A percentile compares a stretch with the other conserved stretches of the same genome.
These are phyloP conservation scores for Rhizophagus clarus DNA, from an alignment of 192 early-diverging fungal species.

Conservation along the genomic window DNA sequence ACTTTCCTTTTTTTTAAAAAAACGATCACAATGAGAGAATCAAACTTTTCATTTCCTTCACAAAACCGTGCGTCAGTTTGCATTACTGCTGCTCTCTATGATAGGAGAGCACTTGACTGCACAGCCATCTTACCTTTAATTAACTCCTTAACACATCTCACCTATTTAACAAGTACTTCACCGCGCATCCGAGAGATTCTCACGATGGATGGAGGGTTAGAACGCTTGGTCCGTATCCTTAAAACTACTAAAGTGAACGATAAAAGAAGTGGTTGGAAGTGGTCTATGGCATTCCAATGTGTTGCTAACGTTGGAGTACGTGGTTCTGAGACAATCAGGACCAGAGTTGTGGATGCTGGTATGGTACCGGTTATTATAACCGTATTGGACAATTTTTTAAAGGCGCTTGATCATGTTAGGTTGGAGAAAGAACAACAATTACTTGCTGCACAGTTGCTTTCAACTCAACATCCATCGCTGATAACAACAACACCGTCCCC, in stretches of 20 bases:
- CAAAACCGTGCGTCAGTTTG: slow-evolving; percentile 79
- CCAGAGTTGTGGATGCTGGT: slow-evolving; percentile 83
- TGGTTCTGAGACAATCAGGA: slow-evolving; percentile 76
- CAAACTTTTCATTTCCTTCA: slow-evolving; percentile 77
- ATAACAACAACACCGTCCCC: slow-evolving; percentile 28
- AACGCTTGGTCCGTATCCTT: slow-evolving; percentile 83
- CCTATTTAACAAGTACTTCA: slow-evolving; percentile 81
- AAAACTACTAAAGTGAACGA: slow-evolving; percentile 68
- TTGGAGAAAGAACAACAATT: slow-evolving; percentile 53
- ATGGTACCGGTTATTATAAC: slow-evolving; percentile 82
- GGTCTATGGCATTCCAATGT: slow-evolving; percentile 82
- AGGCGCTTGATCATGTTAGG: slow-evolving; percentile 54
- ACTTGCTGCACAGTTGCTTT: slow-evolving; percentile 32
- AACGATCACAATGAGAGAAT: slow-evolving; percentile 67
- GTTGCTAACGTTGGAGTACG: slow-evolving; percentile 87
- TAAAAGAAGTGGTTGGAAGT: slow-evolving; percentile 74
- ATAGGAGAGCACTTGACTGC: slow-evolving; percentile 93
- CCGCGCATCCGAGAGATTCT: slow-evolving; percentile 81
- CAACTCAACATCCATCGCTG: slow-evolving; percentile 33
- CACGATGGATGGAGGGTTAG: slow-evolving; percentile 85
- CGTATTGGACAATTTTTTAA: slow-evolving; percentile 69
- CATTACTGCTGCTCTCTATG: slow-evolving; percentile 81
- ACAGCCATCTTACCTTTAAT: slow-evolving; percentile 85
- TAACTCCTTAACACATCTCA: slow-evolving; percentile 86
- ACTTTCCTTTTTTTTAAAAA: neutral